Evolutionary conservation across 768 basidiomycete species (phyloP), one percentile per base, ranked within the genome.

Genomic region (Suillus decipiens): DNA sequence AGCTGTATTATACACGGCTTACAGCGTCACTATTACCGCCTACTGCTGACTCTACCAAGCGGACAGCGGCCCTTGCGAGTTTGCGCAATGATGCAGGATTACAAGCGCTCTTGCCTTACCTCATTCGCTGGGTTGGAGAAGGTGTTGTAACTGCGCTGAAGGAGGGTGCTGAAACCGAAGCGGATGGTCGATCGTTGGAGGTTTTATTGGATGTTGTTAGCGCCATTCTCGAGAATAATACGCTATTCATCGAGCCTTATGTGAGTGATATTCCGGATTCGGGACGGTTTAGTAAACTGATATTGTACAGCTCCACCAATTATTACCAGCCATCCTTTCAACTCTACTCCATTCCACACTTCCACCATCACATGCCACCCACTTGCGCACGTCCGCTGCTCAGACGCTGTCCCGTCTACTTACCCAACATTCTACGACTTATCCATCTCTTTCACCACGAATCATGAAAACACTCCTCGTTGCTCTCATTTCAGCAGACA

Each of bases 191-290:
- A 63, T 81, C 87, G 8, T 80, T 99, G 2, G 92, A 92, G 65
- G 88, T 94, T 34, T 78, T 95, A 64, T 77, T 99, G 64, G 93
- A 95, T 65, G 92, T 93, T 19, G 86, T 95, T 48, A 83, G 89
- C 63, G 92, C 95, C 2, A 80, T 98, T 15, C 77, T 97, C 56
- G 90, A 92, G 61, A 99, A 99, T 74, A 79, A 83, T 36, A 90
- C 92, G 0, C 79, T 99, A 6, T 98, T 98, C 72, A 87, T 98
- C 28, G 97, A 99, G 75, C 97, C 96, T 50, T 99, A 97, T 72
- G 95, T 97, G 70, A 72, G 93, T 82, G 34, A 28, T 11, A n/a
- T 34, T 54, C 10, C 10, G 5, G n/a, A 57, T 36, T 45, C 31
- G 41, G 57, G 41, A 6, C 17, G 3, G 53, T 47, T 34, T 61